Percentiles rank a stretch among this genome's conserved stretches.
Evolutionary conservation across 345 rosid species (phyloP).

Genomic region (Rhodomyrtus tomentosa): DNA sequence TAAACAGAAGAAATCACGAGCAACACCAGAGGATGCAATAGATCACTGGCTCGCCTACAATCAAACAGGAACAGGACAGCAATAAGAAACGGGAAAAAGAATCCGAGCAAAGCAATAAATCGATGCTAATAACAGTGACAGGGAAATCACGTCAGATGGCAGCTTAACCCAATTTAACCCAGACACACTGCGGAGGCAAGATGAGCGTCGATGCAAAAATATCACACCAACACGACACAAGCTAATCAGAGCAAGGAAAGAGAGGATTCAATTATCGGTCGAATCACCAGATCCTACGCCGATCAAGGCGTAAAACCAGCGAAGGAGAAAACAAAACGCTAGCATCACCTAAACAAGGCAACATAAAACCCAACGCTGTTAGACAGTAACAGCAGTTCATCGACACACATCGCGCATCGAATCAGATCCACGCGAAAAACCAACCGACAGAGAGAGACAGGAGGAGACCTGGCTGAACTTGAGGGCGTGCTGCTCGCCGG

Average conservation of each 20-base stretch:
- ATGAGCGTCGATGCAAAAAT: no score
- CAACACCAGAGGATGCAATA: not conserved
- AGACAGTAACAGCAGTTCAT: not conserved
- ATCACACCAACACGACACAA: not conserved
- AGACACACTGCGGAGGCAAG: not conserved
- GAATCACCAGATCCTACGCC: not conserved
- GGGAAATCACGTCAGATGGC: not conserved
- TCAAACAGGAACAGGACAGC: not conserved
- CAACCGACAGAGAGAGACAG: not conserved
- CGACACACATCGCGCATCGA: not conserved
- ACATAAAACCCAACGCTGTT: not conserved
- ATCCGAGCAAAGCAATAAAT: not conserved
- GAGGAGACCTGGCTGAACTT: constrained; percentile 33
- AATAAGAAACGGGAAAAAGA: no score
- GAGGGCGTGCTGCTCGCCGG: constrained; percentile 45
- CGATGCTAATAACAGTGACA: not conserved
- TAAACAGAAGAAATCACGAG: not conserved
- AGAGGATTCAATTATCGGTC: not conserved
- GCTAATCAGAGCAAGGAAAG: not conserved
- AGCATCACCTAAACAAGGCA: not conserved
- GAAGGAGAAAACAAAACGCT: not conserved
- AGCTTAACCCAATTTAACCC: not conserved
- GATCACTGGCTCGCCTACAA: not conserved
- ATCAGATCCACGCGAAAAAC: not conserved
- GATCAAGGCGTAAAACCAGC: not conserved